Base-by-base conservation (phyloP, 371 early-diverging fungal genomes). In the Mucor saturninus region DNA sequence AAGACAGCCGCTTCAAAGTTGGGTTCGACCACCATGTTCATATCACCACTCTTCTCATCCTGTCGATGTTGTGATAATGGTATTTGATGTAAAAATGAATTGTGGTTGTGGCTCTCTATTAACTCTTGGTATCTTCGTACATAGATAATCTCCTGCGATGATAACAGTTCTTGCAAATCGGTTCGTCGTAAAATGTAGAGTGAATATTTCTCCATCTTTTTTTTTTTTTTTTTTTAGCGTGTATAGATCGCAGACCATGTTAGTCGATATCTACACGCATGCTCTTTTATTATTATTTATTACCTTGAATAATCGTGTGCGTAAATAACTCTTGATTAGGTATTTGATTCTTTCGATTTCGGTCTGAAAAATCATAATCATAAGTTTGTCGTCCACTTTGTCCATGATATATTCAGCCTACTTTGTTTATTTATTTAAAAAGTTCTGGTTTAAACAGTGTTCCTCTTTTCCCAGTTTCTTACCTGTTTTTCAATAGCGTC, bases 321-420 rank as follows among this genome's bases (percentile, higher is more conserved):
- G 67, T 46, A 93, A 68, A 71, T 94, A 93, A 58, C 88, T 87
- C 55, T 88, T 77, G 3, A 95, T 65, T 0, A 94, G 59, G 70
- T 87, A 95, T 69, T 90, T 91, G 42, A 93, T 81, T 10, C 94
- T 81, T 69, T 95, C 94, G 30, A 93, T 83, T 68, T 95, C 95
- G 43, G 90, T 91, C 62, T 89, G 87, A 56, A 87, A 87, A 11
- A 95, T 59, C 66, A 90, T 87, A 14, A 80, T 79, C 1, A 86
- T 68, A 49, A 92, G 74, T 31, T 71, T 73, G 42, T 74, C 59
- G 32, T 68, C 59, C 26, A 50, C 53, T 29, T 52, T 57, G 15
- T 74, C 72, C 38, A 56, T 59, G 9, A 69, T 51, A 32, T 40
- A 50, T 32, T 64, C 69, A 35, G 61, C 28, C 69, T 69, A 37